Base-by-base conservation (phyloP, 2,329 filamentous ascomycete genomes). In the Colletotrichum tropicale region DNA sequence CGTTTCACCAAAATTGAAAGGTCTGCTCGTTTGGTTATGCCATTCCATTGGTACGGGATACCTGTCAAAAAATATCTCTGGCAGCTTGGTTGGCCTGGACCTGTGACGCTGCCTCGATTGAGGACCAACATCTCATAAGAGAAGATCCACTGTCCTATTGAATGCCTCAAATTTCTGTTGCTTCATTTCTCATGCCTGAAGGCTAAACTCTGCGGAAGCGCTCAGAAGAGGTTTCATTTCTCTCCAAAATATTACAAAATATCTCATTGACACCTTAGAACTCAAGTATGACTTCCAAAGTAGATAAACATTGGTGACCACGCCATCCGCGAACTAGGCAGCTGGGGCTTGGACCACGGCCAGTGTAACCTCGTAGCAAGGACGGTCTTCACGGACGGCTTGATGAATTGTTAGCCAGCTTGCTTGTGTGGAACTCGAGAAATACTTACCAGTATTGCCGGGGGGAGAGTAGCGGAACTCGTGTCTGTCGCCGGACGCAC, bases 401-500 rank as follows among this genome's bases (percentile, higher is more conserved):
- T n/a, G 15, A n/a, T 16, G 16, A 18, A 26, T 2, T 5, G 7
- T 73, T n/a, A 73, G 66, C 13, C 36, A 32, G 8, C 26, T n/a
- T 21, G 24, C 32, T 15, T 21, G n/a, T 24, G 15, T 30, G 13
- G 26, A 30, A 66, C 18, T 21, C 13, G 12, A 24, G 13, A 3
- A 15, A 69, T 24, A 55, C 79, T 68, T 74, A 87, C 86, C 79
- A 12, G 82, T 80, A 61, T 85, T 87, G 16, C 81, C 83, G 2
- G 83, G 82, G 16, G 85, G 85, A 24, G 85, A 86, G 79, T 84
- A 88, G 43, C 86, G 84, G 77, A 87, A 87, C 71, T 88, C 86
- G 55, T 85, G 82, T 34, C 79, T 82, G 62, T 82, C 80, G 9
- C 84, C 85, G 6, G 83, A 84, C 2, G 84, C 83, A 32, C 74